Evolutionary conservation across 1,284 basidiomycete species (phyloP), one percentile per base, ranked within the genome.

Genomic region (Ustanciosporium gigantosporum): DNA sequence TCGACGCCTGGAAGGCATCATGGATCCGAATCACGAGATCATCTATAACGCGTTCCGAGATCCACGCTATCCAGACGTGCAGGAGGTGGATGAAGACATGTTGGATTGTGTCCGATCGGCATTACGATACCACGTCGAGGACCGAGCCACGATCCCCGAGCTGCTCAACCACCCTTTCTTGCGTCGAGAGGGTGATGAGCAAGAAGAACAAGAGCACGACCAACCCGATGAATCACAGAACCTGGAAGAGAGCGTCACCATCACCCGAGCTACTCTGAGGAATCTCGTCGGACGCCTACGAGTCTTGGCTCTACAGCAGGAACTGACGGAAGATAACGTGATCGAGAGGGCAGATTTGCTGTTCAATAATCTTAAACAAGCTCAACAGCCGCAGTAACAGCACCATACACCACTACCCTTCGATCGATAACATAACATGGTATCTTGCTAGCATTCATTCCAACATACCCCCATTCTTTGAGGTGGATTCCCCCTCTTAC

Each of bases 1-100:
- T 61, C 88, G 89, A 67, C 93, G 92, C 80, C 88, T 93, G 85
- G 87, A 87, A 64, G 87, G 87, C 6, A 94, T 94, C 57, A 88
- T 89, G 4, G 88, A 91, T 78, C 80, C 82, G 6, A 79, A 81
- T 4, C 82, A 90, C 67, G 78, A 81, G 23, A 92, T 94, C 59
- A 84, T 87, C 9, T 94, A 86, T 74, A 87, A 88, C 0, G 84
- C 86, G 27, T 83, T 83, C 22, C 80, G 86, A 0, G 79, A 82
- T 13, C 87, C 87, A 2, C 80, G 82, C 6, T 78, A 83, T 17
- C 44, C 60, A 41, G 29, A 77, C 68, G 39, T 74, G 62, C 32
- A 68, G 62, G 47, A 80, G 22, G 88, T 93, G 24, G 83, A 87
- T 43, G 77, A 76, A 44, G 86, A 86, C 68, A 84, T 91, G 36